Conservation (phyloP, 2,329 filamentous ascomycete species). For the Fusarium guadeloupense region DNA sequence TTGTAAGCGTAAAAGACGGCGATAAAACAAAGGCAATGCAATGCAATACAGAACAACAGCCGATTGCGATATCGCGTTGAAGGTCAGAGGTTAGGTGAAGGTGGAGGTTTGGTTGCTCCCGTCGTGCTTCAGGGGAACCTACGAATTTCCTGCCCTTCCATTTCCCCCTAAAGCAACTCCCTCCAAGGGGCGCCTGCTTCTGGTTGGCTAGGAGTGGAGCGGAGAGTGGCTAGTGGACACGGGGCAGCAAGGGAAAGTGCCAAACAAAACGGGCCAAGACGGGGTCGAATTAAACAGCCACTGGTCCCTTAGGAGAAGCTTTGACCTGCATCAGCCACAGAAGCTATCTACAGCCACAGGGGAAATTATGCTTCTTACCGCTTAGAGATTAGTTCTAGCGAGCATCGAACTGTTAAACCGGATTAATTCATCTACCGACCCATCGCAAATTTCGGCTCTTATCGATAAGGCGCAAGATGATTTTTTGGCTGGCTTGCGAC, state of each 20-base stretch:
- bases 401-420: constrained; percentile 16
- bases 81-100: constrained; percentile 41
- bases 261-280: constrained; percentile 33
- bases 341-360: constrained; percentile 23
- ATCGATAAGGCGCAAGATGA: constrained; percentile 50
- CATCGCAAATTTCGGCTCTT: constrained; percentile 42
- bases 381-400: constrained; percentile 22
- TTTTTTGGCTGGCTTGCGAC: constrained; percentile 45
- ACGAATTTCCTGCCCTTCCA: constrained; percentile 47
- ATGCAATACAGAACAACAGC: constrained; percentile 26
- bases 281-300: constrained; percentile 31
- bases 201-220: constrained; percentile 45
- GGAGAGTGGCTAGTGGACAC: constrained; percentile 43
- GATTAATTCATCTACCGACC: constrained; percentile 50
- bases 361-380: constrained; percentile 26
- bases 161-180: constrained; percentile 39
- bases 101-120: constrained; percentile 36
- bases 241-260: constrained; percentile 41
- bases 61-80: constrained; percentile 40
- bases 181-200: constrained; percentile 40
- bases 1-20: constrained; percentile 23
- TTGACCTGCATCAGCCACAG: constrained; percentile 34
- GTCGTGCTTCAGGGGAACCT: constrained; percentile 51
- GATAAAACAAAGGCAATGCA: constrained; percentile 35
- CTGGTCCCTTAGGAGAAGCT: constrained; percentile 36